These are phyloP conservation scores for Podospora bellae-mahoneyi DNA, from an alignment of 495 filamentous ascomycete species.

Conservation along the genomic window DNA sequence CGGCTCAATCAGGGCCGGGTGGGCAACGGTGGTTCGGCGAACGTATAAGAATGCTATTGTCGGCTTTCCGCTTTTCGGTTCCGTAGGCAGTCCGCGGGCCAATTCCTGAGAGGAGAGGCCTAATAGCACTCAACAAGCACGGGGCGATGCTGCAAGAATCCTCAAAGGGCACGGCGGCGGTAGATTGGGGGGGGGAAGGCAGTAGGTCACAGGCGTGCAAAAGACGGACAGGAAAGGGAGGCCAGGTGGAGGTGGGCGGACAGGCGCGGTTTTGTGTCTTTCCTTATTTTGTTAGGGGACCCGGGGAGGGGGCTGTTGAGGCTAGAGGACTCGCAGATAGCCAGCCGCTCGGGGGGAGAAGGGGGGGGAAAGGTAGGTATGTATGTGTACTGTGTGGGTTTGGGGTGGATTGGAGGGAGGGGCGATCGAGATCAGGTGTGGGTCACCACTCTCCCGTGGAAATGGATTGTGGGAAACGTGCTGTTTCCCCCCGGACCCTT, in stretches of 20 bases:
- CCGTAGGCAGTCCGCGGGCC: background rate
- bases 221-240: background rate
- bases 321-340: slow-evolving; percentile 4
- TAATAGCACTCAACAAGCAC: slow-evolving; percentile 10
- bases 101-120: slow-evolving; percentile 5
- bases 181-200: background rate
- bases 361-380: too few relatives aligned
- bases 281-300: slow-evolving; percentile 19
- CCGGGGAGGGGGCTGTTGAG: background rate
- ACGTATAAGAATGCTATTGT: slow-evolving; percentile 2
- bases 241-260: slow-evolving; percentile 13
- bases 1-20: slow-evolving; percentile 2
- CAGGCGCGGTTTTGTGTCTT: slow-evolving; percentile 24
- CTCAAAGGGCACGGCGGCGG: background rate
- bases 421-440: slow-evolving; percentile 26
- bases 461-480: slow-evolving; percentile 26
- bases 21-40: background rate
- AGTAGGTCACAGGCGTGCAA: background rate
- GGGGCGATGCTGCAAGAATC: background rate
- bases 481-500: slow-evolving; percentile 16
- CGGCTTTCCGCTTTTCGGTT: background rate
- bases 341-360: slow-evolving; percentile 18
- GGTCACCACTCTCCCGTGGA: slow-evolving; percentile 20
- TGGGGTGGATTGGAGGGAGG: slow-evolving; percentile 19
- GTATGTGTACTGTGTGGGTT: slow-evolving; percentile 11